Base-by-base conservation (phyloP, 495 filamentous ascomycete species). In the Hyaloscypha variabilis region DNA sequence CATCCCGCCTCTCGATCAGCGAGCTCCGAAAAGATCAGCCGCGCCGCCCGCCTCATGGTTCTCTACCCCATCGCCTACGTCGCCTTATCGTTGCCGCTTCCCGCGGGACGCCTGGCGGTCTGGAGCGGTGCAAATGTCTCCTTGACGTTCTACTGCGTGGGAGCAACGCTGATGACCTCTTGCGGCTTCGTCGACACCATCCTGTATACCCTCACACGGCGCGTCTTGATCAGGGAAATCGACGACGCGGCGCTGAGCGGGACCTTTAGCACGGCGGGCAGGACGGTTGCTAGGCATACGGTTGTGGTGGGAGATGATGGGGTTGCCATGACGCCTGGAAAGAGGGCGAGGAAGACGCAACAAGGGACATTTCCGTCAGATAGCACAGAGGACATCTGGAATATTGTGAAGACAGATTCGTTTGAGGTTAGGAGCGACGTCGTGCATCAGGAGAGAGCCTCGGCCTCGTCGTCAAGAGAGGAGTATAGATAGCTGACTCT, bases 181-280 rank as follows among this genome's bases (percentile, higher is more conserved):
- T 62, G 59, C 50, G 59, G 59, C 23, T 29, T 62, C 52, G 29
- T 52, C n/a, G 59, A 62, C 23, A 52, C 59, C 42, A 52, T 62
- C 42, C 28, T 62, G 59, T 62, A 62, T 52, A 62, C 59, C 25
- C 23, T 62, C 42, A 62, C 59, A 50, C 39, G 59, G 42, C 59
- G 49, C 49, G 14, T 62, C 13, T 52, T 62, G 31, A 13, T 34
- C 31, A 34, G 31, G 8, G 31, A 34, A 34, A 34, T 34, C 2
- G 13, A 34, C 31, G 31, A 34, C 13, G 6, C 31, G 31, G 6
- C 31, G 13, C 6, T 13, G 8, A 34, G 31, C 13, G 6, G 8
- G 31, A 8, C 31, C 6, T 8, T 13, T 13, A 34, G 31, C 31
- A 34, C 31, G 52, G 39, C n/a, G 19, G 24, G 28, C n/a, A 61